These are phyloP conservation scores for Oryza glaberrima DNA, from an alignment of 176 grass and related monocot genomes.

Conservation along the genomic window DNA sequence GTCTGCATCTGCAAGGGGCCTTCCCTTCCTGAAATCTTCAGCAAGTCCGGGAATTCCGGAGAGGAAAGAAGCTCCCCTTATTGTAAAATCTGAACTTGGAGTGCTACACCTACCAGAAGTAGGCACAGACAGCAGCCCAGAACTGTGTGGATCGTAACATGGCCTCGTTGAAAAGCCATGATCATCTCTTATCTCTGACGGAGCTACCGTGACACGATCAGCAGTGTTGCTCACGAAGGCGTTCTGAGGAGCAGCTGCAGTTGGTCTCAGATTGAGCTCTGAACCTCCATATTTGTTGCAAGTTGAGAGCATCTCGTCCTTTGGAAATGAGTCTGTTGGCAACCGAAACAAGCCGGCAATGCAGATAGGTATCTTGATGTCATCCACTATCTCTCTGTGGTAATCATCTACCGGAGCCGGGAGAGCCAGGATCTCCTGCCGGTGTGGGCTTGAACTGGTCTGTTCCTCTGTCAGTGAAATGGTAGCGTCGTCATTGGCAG, in stretches of 20 bases:
- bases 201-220: not conserved
- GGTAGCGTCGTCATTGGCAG: not conserved
- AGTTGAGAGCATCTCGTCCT: slow-evolving; percentile 25
- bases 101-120: slow-evolving; percentile 45
- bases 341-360: slow-evolving; percentile 70
- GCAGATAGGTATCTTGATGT: slow-evolving; percentile 53
- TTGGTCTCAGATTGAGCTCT: not conserved
- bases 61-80: slow-evolving; percentile 7
- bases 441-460: not conserved
- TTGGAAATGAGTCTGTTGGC: slow-evolving; percentile 62
- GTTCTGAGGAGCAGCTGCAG: not conserved
- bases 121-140: slow-evolving; percentile 25
- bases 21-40: slow-evolving; percentile 17
- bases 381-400: slow-evolving; percentile 29
- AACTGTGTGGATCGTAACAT: slow-evolving; percentile 29
- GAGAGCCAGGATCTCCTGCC: slow-evolving; percentile 50
- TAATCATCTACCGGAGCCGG: slow-evolving; percentile 32
- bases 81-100: slow-evolving; percentile 26
- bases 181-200: slow-evolving; percentile 21
- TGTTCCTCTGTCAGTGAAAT: slow-evolving; percentile 14
- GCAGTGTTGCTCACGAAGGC: not conserved
- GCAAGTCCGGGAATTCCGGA: slow-evolving; percentile 19
- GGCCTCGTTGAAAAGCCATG: slow-evolving; percentile 24
- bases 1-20: slow-evolving; percentile 37
- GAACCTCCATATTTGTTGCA: not conserved